Base-by-base conservation (phyloP, 2,329 filamentous ascomycete genomes). In the Pyrenochaeta sp. region DNA sequence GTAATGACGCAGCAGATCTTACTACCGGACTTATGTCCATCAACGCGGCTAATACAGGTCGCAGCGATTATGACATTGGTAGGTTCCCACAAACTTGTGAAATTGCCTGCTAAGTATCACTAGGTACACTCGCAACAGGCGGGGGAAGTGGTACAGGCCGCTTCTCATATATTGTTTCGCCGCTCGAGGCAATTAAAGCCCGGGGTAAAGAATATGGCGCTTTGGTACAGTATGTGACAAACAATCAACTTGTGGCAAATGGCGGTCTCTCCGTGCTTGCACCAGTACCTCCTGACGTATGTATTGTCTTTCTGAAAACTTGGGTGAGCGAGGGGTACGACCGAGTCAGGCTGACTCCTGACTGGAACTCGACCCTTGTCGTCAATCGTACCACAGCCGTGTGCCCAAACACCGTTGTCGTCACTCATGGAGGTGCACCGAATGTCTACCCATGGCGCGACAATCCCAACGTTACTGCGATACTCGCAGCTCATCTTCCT, bases 231-330 rank as follows among this genome's bases (percentile, higher is more conserved):
- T 75, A 74, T 44, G 61, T 75, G 7, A 65, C 72, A 2, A 63
- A 74, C 48, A 76, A 77, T 48, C 54, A 53, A 2, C 50, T 60
- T 29, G 71, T 68, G 34, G 62, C 61, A 5, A 40, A 51, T 6
- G 65, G 57, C 2, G 60, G 64, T 4, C 40, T 65, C 6, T 10
- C 44, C 7, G 46, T 29, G 14, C 48, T 63, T 7, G 60, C 63
- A 17, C 72, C 74, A 20, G 35, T 53, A n/a, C 59, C 76, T 1
- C 51, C 60, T 4, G 72, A 76, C 8, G 78, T 81, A 3, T 75
- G 53, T 58, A 63, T 85, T 3, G 77, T 85, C 6, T 83, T 85
- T 62, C 65, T 84, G 36, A 85, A 84, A 77, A 78, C 61, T 4
- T 78, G 65, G 60, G 75, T 75, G 0, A 66, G 60, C 2, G 77